Evolutionary conservation across 495 filamentous ascomycete species (phyloP).

Genomic region (Daldinia decipiens): DNA sequence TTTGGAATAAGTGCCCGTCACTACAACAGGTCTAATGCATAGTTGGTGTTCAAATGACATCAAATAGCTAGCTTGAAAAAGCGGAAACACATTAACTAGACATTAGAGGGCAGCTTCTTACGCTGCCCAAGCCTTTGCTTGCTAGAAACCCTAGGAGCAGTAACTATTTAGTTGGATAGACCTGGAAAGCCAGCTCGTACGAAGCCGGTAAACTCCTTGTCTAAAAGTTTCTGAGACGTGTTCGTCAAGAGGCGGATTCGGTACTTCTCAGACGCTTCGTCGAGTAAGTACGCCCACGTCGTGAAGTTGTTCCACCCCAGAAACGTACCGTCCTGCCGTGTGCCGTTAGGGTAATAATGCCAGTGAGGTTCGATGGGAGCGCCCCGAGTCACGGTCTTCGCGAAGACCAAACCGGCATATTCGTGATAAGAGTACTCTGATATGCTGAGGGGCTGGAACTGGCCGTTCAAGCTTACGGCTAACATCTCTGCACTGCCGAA

Average conservation of each 20-base stretch:
- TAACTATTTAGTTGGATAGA: constrained; percentile 16
- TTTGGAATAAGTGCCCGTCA: no score
- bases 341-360: constrained; percentile 41
- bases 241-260: constrained; percentile 34
- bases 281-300: constrained; percentile 38
- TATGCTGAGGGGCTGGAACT: constrained; percentile 37
- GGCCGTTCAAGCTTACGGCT: constrained; percentile 25
- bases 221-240: constrained; percentile 3
- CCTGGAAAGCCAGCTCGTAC: constrained; percentile 32
- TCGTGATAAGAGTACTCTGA: constrained; percentile 41
- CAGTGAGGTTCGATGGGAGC: constrained; percentile 40
- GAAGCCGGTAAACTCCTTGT: constrained; percentile 37
- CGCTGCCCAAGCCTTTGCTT: neutral
- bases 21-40: no score
- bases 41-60: no score
- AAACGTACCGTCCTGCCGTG: constrained; percentile 35
- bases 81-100: neutral
- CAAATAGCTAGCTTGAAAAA: neutral
- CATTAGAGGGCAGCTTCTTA: neutral
- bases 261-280: constrained; percentile 16
- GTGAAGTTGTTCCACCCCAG: constrained; percentile 37
- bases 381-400: constrained; percentile 26
- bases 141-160: neutral
- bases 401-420: constrained; percentile 36
- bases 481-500: constrained; percentile 41